Conservation (phyloP, 305 asterid species). For the Ilex paraguariensis region DNA sequence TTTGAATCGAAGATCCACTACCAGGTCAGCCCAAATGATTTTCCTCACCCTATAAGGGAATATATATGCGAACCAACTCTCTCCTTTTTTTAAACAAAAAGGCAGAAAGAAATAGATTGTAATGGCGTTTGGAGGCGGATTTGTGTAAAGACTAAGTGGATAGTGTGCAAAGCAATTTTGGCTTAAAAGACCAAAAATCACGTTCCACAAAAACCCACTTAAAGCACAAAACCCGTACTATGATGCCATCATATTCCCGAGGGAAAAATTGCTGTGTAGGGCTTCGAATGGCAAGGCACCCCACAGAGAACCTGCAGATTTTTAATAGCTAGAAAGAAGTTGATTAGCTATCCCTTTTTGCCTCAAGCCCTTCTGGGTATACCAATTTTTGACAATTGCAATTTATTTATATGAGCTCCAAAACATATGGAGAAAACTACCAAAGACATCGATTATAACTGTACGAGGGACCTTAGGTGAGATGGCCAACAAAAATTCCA, state of each 20-base stretch:
- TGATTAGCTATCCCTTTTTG: background rate
- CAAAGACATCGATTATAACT: no score
- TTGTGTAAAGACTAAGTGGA: constrained; percentile 11
- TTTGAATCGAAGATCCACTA: no score
- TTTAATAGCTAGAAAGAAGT: constrained; percentile 33
- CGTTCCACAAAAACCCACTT: constrained; percentile 9
- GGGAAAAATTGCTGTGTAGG: constrained; percentile 25
- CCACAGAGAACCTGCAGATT: constrained; percentile 37
- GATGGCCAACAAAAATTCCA: no score
- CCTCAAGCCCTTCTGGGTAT: background rate
- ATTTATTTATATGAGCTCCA: no score
- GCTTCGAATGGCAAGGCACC: constrained; percentile 39
- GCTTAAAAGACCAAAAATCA: constrained; percentile 1
- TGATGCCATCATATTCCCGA: constrained; percentile 37
- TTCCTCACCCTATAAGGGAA: no score
- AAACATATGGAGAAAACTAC: no score
- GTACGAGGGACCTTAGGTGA: no score
- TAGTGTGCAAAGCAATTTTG: background rate
- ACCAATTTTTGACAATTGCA: no score
- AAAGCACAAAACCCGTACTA: constrained; percentile 56
- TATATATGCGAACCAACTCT: no score
- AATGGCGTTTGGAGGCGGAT: constrained; percentile 3
- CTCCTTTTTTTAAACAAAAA: no score
- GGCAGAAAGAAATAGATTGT: background rate
- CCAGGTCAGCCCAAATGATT: no score